phyloP scores from a whole-genome alignment of 352 stramenopile genomes.

The Pythium brassicae region DNA sequence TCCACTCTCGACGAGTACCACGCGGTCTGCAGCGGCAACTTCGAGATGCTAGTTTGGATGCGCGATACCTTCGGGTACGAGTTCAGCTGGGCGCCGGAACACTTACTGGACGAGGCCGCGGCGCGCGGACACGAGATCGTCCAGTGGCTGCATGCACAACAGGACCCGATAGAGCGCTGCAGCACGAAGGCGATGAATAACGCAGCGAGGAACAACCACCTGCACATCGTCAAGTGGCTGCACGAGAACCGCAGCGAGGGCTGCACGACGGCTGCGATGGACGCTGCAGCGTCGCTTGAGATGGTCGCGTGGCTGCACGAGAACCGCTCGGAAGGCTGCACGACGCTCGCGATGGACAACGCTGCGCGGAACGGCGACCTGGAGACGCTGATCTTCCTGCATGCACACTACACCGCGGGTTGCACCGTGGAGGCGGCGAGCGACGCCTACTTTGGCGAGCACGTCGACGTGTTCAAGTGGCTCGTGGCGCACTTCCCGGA shows the following conservation, averaged over 20 bases:
- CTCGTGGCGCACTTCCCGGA: too few species aligned
- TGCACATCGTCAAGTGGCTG: neutral
- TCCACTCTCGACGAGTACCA: too few species aligned
- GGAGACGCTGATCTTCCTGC: neutral
- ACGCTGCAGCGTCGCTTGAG: neutral
- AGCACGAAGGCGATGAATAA: neutral
- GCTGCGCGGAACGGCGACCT: neutral
- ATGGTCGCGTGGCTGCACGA: constrained; percentile 4
- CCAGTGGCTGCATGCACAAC: neutral
- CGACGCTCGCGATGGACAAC: neutral
- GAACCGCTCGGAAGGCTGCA: constrained; percentile 5
- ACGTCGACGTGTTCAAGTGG: too few species aligned
- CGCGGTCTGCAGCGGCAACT: too few species aligned
- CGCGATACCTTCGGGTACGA: too few species aligned
- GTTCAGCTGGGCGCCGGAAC: too few species aligned
- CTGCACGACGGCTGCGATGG: neutral
- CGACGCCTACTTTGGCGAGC: neutral
- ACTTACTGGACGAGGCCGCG: too few species aligned
- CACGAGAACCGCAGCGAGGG: neutral
- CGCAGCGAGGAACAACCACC: neutral
- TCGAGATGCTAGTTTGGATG: too few species aligned
- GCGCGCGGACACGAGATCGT: neutral
- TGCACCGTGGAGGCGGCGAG: neutral
- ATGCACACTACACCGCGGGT: neutral
- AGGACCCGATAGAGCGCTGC: too few species aligned